Evolutionary conservation across 768 basidiomycete genomes (phyloP).

Genomic region (Lactarius sanguifluus): DNA sequence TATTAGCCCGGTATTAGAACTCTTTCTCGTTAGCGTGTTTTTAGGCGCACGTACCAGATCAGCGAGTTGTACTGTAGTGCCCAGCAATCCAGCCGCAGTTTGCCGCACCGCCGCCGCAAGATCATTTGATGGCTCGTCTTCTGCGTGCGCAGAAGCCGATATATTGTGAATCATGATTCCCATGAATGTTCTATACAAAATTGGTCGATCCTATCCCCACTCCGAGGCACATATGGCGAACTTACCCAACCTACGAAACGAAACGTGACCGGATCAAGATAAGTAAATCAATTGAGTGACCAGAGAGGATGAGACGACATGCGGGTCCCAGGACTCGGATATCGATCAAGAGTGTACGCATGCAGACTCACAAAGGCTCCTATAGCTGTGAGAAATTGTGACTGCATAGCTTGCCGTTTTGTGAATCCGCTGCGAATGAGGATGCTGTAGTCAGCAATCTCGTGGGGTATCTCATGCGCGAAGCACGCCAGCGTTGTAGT

Average conservation of each 20-base stretch:
- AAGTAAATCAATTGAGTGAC: conserved; percentile 5
- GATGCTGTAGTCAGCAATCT: conserved; percentile 98
- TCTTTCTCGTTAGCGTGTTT: conserved; percentile 21
- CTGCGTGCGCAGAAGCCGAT: conserved; percentile 49
- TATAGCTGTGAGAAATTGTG: conserved; percentile 87
- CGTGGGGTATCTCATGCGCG: conserved; percentile 93
- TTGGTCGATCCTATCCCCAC: not conserved
- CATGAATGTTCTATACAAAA: conserved; percentile 67
- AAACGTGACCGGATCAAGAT: conserved; percentile 18
- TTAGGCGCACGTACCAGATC: conserved; percentile 65
- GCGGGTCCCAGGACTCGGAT: conserved; percentile 26
- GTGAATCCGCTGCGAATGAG: conserved; percentile 87
- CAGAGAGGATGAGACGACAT: conserved; percentile 17
- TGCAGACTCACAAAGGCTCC: conserved; percentile 78
- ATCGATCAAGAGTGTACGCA: conserved; percentile 33
- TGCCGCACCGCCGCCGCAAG: conserved; percentile 78
- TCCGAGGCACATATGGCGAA: conserved; percentile 1
- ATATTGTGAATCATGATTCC: conserved; percentile 83
- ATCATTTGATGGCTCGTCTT: conserved; percentile 45
- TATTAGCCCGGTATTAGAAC: conserved; percentile 35
- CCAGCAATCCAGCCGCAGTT: conserved; percentile 73
- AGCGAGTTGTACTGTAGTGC: conserved; percentile 74
- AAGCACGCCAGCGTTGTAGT: conserved; percentile 95
- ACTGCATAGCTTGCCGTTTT: conserved; percentile 90
- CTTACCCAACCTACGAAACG: conserved; percentile 34